These are phyloP conservation scores for Coemansia sp. DNA, from an alignment of 192 early-diverging fungal species.

Conservation along the genomic window DNA sequence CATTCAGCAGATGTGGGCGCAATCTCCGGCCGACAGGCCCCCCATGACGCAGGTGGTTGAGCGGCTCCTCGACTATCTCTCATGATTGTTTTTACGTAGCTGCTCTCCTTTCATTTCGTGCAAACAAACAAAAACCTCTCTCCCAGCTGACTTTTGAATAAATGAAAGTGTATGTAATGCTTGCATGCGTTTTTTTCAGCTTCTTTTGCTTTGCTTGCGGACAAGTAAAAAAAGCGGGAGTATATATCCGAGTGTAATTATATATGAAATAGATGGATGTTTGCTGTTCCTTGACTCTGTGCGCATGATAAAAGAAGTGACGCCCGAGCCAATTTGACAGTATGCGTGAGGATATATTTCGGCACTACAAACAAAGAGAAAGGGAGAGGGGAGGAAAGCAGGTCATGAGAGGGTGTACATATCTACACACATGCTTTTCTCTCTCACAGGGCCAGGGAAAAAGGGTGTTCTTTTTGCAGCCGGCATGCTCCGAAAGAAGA, in stretches of 20 bases:
- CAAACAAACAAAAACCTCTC: neutral
- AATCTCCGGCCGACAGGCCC: constrained; percentile 57
- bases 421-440: too few relatives aligned
- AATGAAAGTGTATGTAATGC: neutral
- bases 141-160: neutral
- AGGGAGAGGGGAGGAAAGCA: too few relatives aligned
- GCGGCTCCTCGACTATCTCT: constrained; percentile 62
- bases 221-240: too few relatives aligned
- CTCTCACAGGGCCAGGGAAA: too few relatives aligned
- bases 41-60: constrained; percentile 72
- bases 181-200: neutral
- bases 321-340: neutral
- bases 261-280: too few relatives aligned
- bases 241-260: too few relatives aligned
- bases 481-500: too few relatives aligned
- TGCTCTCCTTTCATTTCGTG: neutral
- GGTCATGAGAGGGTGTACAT: too few relatives aligned
- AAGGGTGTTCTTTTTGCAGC: too few relatives aligned
- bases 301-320: neutral
- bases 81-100: constrained; percentile 24
- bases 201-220: neutral
- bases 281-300: too few relatives aligned
- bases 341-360: too few relatives aligned
- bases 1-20: constrained; percentile 74
- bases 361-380: too few relatives aligned